Evolutionary conservation across 371 early-diverging fungal genomes (phyloP), one percentile per base, ranked within the genome.

Genomic region (Lichtheimia ornata): DNA sequence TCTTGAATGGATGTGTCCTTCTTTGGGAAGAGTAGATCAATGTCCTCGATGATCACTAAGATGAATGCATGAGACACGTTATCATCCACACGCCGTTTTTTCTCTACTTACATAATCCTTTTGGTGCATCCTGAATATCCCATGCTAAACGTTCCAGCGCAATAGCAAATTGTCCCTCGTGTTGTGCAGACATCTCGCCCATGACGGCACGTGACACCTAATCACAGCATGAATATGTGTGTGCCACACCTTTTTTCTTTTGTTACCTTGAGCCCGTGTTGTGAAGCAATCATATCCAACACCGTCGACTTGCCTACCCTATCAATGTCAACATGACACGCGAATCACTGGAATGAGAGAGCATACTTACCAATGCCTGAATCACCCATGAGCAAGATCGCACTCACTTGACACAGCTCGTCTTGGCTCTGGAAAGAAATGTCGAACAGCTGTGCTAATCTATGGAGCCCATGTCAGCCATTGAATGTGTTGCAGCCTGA

Each of bases 1-100:
- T 74, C 71, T 17, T 74, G 66, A 3, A 74, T 47, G 14, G 65
- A 61, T 30, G 69, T 64, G 13, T 70, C 69, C n/a, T 77, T 67
- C 27, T 66, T 60, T 20, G 85, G 81, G 54, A 82, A 86, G 14
- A 84, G 56, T 5, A 81, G 53, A 51, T 87, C 88, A 1, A 87
- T 64, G 58, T 85, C 84, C 41, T 87, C 85, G 15, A 87, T 59
- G 17, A 85, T 49, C 2, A 87, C 77, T 72, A 49, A 45, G 17
- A 18, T 7, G 9, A 6, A 35, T 59, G 6, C 5, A 41, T 1
- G 40, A 22, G 25, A n/a, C 40, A 12, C 49, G 14, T 14, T 14
- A 18, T 25, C 7, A 15, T 20, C 50, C 14, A 27, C 14, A 20
- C 5, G 5, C 5, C 5, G n/a, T 47, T 14, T 5, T 12, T 20